A percentile compares a stretch with the other conserved stretches of the same genome.
phyloP scores from a whole-genome alignment of 1,139 yeast genomes.

The Kurtzmaniella quercitrusa region DNA sequence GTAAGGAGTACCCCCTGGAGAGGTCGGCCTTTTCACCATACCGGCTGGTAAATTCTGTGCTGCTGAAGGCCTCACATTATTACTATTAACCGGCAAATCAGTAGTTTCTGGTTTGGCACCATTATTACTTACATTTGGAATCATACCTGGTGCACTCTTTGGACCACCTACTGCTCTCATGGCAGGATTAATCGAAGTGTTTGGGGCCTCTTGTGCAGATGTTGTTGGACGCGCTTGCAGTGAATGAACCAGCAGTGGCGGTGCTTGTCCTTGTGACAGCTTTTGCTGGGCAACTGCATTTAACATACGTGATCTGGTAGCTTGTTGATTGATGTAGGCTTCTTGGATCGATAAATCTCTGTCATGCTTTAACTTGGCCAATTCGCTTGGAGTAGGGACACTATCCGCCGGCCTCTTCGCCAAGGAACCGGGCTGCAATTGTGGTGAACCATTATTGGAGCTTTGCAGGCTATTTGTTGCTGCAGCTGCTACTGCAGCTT shows the following conservation, averaged over 20 bases:
- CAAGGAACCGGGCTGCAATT: constrained; percentile 5
- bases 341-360: constrained; percentile 82
- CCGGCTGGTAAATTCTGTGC: constrained; percentile 5
- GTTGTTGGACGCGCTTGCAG: not conserved
- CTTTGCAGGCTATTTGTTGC: constrained; percentile 39
- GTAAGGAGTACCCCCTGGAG: constrained; percentile 51
- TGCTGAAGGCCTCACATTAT: not conserved
- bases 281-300: constrained; percentile 37
- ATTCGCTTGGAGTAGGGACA: constrained; percentile 76
- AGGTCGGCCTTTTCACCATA: constrained; percentile 33
- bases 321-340: constrained; percentile 56
- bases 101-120: not conserved
- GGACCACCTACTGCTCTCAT: constrained; percentile 5
- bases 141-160: constrained; percentile 5
- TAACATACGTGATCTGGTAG: constrained; percentile 34
- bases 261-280: constrained; percentile 14
- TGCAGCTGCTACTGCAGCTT: constrained; percentile 17
- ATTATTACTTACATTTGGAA: constrained; percentile 1
- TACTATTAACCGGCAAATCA: not conserved
- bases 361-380: constrained; percentile 75
- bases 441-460: constrained; percentile 16
- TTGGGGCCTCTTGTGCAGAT: not conserved
- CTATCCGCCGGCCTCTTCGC: constrained; percentile 28
- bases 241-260: not conserved
- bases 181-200: constrained; percentile 11